A percentile compares a stretch with the other conserved stretches of the same genome.
phyloP scores from a whole-genome alignment of 148 eudicot species.

The Camellia granthamiana region DNA sequence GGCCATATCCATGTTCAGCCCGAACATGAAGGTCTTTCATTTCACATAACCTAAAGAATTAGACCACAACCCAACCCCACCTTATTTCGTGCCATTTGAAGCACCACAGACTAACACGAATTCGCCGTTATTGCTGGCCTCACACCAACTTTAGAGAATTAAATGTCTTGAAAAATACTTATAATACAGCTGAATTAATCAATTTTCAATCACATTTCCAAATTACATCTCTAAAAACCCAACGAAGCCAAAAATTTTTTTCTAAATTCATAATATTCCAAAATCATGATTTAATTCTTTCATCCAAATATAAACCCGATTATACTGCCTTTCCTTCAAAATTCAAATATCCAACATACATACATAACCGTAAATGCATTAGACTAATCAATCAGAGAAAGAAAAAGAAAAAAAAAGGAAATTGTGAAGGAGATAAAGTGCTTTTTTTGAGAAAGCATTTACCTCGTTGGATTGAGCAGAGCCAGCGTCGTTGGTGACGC shows the following conservation, averaged over 20 bases:
- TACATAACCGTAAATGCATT: not conserved
- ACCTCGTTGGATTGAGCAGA: conserved; percentile 42
- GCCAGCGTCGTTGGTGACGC: conserved; percentile 31
- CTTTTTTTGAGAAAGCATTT: not conserved
- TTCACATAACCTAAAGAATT: not conserved
- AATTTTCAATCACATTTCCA: not conserved
- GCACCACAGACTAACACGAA: too few relatives aligned
- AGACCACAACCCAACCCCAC: not conserved
- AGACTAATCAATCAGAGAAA: not conserved
- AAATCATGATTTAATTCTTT: not conserved
- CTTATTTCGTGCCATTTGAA: not conserved
- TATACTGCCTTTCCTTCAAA: not conserved
- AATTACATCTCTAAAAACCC: not conserved
- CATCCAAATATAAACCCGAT: not conserved
- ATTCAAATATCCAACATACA: not conserved
- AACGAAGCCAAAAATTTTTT: not conserved
- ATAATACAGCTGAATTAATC: not conserved
- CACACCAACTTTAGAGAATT: not conserved
- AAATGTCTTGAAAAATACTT: not conserved
- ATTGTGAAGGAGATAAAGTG: not conserved
- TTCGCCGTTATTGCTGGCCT: not conserved
- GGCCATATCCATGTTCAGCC: not conserved
- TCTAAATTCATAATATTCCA: not conserved
- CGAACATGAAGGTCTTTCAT: not conserved
- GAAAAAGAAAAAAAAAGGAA: not conserved